A percentile compares a stretch with the other conserved stretches of the same genome.
phyloP scores from a whole-genome alignment of 768 basidiomycete genomes.

The Leccinum aurantiacum region DNA sequence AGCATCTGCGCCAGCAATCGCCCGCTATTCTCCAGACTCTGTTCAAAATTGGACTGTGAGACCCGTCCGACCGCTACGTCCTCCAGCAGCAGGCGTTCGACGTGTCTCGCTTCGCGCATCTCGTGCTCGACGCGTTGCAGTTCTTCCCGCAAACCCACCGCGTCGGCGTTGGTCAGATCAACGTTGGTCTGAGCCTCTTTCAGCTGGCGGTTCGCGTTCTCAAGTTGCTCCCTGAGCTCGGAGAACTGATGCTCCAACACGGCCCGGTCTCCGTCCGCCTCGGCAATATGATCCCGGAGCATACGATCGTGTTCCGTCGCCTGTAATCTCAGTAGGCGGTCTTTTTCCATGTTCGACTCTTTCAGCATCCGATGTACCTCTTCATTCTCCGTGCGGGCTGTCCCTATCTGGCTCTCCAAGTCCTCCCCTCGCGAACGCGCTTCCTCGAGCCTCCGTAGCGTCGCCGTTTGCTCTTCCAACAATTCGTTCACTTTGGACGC shows the following conservation, averaged over 20 bases:
- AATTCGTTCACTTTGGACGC: conserved; percentile 61
- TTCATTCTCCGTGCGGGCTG: conserved; percentile 68
- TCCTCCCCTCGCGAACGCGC: conserved; percentile 73
- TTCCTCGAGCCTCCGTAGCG: conserved; percentile 69
- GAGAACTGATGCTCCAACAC: conserved; percentile 87
- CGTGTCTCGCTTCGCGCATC: conserved; percentile 61
- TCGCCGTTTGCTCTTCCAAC: conserved; percentile 74
- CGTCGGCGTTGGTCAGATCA: conserved; percentile 67
- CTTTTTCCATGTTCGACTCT: conserved; percentile 75
- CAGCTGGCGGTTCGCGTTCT: conserved; percentile 58
- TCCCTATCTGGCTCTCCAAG: conserved; percentile 71
- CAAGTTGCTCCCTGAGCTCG: conserved; percentile 64
- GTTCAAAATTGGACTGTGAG: conserved; percentile 68
- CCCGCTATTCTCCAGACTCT: conserved; percentile 60
- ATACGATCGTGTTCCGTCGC: conserved; percentile 64
- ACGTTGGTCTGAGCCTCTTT: conserved; percentile 60
- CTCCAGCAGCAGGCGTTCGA: conserved; percentile 69
- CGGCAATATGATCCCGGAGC: conserved; percentile 86
- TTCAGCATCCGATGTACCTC: conserved; percentile 62
- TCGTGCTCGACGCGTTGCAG: conserved; percentile 70
- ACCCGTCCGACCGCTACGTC: conserved; percentile 69
- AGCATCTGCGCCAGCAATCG: conserved; percentile 80
- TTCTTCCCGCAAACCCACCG: conserved; percentile 69
- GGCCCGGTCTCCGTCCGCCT: conserved; percentile 91
- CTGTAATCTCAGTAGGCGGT: conserved; percentile 68